A percentile compares a stretch with the other conserved stretches of the same genome.
These are phyloP conservation scores for Suillus decipiens DNA, from an alignment of 768 basidiomycete species.

Conservation along the genomic window DNA sequence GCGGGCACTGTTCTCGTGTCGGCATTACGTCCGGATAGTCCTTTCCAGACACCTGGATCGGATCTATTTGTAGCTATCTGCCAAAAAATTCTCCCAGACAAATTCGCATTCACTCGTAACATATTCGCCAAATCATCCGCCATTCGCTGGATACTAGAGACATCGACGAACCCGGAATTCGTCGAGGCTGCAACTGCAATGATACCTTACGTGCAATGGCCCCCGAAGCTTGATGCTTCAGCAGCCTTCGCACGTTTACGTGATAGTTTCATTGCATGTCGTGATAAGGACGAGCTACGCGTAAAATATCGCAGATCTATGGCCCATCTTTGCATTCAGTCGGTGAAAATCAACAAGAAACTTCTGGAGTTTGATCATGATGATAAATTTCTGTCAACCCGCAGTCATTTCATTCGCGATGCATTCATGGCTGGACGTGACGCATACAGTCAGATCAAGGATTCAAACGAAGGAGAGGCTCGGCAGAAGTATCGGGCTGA, in stretches of 20 bases:
- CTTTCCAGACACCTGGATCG: conserved; percentile 22
- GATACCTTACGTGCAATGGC: background rate
- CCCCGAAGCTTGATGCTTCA: background rate
- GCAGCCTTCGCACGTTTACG: background rate
- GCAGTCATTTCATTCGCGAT: background rate
- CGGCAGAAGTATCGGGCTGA: background rate
- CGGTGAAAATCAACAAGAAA: background rate
- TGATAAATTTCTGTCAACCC: background rate
- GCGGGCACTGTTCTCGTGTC: conserved; percentile 15
- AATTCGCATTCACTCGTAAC: background rate
- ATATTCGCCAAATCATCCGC: background rate
- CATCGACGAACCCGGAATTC: background rate
- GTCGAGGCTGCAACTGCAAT: background rate
- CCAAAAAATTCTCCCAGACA: conserved; percentile 3
- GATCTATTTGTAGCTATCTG: background rate
- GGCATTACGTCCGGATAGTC: conserved; percentile 11
- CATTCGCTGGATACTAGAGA: background rate
- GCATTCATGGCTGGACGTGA: background rate
- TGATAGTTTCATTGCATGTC: background rate
- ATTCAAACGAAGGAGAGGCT: background rate
- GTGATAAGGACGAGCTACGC: background rate
- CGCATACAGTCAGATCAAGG: background rate
- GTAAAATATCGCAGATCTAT: background rate
- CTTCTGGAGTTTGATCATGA: background rate
- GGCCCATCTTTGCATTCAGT: background rate